Conservation (phyloP, 169 alveolate genomes). For the Eimeria praecox region DNA sequence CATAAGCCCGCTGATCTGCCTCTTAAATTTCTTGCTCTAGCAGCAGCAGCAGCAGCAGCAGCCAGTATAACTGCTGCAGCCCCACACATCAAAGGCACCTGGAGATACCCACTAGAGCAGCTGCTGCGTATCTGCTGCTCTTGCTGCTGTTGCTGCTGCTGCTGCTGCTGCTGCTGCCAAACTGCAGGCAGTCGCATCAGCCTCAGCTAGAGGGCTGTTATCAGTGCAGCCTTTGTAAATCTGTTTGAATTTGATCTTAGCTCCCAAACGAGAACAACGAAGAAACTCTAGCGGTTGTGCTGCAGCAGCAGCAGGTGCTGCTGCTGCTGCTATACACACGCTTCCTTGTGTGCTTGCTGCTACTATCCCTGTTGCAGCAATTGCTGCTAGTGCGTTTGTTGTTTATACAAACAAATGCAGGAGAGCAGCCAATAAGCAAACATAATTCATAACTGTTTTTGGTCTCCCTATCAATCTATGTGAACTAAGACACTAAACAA, state of each 20-base stretch:
- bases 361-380: not conserved
- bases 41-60: conserved; percentile 47
- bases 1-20: not conserved
- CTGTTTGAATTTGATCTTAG: not conserved
- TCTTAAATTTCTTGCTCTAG: not conserved
- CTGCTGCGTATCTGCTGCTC: not conserved
- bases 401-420: not conserved
- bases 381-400: not conserved
- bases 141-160: not conserved
- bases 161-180: not conserved
- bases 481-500: not conserved
- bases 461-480: not conserved
- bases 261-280: not conserved
- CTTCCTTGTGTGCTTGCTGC: not conserved
- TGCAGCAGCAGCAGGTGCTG: conserved; percentile 59
- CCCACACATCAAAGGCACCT: not conserved
- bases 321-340: not conserved
- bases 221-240: not conserved
- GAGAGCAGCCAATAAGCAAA: not conserved
- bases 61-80: conserved; percentile 30
- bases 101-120: not conserved
- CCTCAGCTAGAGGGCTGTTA: not conserved
- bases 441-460: not conserved
- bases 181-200: not conserved
- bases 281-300: not conserved